Percentiles rank a stretch among this genome's conserved stretches.
Evolutionary conservation across 257 asterid species (phyloP).

Genomic region (Solanum rostratum): DNA sequence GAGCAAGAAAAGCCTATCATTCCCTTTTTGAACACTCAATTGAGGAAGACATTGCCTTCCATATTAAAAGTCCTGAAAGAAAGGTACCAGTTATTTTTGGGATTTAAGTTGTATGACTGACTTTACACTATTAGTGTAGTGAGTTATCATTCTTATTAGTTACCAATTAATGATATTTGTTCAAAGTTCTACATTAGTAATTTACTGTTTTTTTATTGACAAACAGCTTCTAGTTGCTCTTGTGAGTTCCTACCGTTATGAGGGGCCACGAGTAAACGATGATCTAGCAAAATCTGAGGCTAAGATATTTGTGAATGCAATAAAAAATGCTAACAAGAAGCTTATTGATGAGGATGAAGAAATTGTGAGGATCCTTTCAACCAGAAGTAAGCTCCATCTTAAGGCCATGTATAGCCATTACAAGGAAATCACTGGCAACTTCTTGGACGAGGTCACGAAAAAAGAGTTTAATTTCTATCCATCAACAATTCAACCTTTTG

Average conservation of each 20-base stretch:
- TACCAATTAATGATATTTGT: neutral
- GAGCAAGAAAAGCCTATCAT: slow-evolving; percentile 81
- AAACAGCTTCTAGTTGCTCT: slow-evolving; percentile 65
- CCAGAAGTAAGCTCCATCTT: slow-evolving; percentile 73
- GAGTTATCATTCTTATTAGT: neutral
- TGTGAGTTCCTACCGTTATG: slow-evolving; percentile 71
- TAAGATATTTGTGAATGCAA: slow-evolving; percentile 26
- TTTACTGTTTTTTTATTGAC: neutral
- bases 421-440: slow-evolving; percentile 46
- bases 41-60: slow-evolving; percentile 70
- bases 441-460: slow-evolving; percentile 51
- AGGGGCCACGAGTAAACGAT: slow-evolving; percentile 51
- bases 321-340: slow-evolving; percentile 12
- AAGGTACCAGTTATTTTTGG: slow-evolving; percentile 15
- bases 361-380: slow-evolving; percentile 48
- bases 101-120: neutral
- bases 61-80: slow-evolving; percentile 22
- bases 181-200: neutral
- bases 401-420: slow-evolving; percentile 45
- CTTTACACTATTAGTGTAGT: neutral
- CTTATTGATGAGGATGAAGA: slow-evolving; percentile 41
- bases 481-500: neutral
- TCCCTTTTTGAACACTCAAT: slow-evolving; percentile 65
- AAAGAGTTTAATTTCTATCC: neutral
- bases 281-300: slow-evolving; percentile 73